phyloP scores from a whole-genome alignment of 176 grass and related monocot genomes.

The Oryza officinalis region DNA sequence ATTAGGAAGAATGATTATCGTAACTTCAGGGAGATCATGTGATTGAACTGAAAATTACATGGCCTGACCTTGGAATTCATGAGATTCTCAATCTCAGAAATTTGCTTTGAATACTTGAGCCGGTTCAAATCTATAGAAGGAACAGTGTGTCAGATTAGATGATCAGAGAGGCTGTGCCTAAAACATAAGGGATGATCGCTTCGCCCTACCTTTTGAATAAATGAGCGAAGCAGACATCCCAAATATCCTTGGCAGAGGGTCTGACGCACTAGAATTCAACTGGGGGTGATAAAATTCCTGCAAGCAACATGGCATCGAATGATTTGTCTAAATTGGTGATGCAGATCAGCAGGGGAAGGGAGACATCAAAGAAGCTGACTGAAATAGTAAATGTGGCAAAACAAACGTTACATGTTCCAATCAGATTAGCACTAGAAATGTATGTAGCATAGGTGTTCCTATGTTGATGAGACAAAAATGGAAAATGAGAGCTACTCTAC shows the following conservation, averaged over 20 bases:
- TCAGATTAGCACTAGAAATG: background rate
- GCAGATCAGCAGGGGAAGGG: background rate
- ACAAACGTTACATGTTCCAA: background rate
- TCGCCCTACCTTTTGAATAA: slow-evolving; percentile 54
- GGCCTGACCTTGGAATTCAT: slow-evolving; percentile 73
- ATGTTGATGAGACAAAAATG: background rate
- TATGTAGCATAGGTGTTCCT: background rate
- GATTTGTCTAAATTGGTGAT: slow-evolving; percentile 32
- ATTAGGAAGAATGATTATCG: background rate
- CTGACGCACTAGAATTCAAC: slow-evolving; percentile 35
- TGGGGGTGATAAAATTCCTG: slow-evolving; percentile 81
- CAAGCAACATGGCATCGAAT: slow-evolving; percentile 19
- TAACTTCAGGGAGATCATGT: background rate
- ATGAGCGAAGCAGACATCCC: slow-evolving; percentile 81
- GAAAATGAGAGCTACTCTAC: background rate
- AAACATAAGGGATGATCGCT: background rate
- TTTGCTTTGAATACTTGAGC: slow-evolving; percentile 26
- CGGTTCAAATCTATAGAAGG: slow-evolving; percentile 31
- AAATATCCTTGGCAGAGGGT: slow-evolving; percentile 71
- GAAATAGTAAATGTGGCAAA: background rate
- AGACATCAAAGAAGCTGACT: background rate
- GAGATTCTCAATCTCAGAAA: slow-evolving; percentile 61
- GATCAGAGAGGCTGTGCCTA: background rate
- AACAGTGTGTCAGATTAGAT: background rate
- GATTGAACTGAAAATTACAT: background rate